Evolutionary conservation across 139 green algal genomes (phyloP).

Genomic region (Coelastrella sp.): DNA sequence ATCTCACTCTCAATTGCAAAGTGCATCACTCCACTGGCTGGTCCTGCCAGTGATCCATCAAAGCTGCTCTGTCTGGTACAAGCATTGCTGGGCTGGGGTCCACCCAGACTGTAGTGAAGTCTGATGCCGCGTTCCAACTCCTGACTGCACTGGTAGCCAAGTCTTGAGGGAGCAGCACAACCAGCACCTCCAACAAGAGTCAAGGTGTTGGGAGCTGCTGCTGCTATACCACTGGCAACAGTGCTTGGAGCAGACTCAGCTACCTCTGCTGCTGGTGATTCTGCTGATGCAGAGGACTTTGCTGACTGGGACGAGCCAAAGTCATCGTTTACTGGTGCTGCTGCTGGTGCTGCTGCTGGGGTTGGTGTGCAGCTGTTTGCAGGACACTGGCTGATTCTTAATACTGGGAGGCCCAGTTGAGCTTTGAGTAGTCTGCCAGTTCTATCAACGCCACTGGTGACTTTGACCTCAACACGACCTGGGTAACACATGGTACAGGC

Average conservation of each 20-base stretch:
- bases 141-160: slow-evolving; percentile 31
- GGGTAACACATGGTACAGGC: neutral
- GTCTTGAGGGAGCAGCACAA: neutral
- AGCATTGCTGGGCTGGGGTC: neutral
- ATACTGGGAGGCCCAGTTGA: neutral
- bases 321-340: neutral
- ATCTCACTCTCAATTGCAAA: slow-evolving; percentile 9
- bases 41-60: neutral
- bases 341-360: neutral
- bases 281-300: neutral
- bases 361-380: slow-evolving; percentile 8
- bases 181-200: neutral
- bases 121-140: neutral
- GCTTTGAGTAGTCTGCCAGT: slow-evolving; percentile 2
- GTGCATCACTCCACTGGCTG: neutral
- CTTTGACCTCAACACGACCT: slow-evolving; percentile 19
- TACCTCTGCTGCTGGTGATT: neutral
- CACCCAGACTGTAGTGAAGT: slow-evolving; percentile 17
- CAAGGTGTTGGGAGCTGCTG: neutral
- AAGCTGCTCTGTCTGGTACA: neutral
- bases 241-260: neutral
- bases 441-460: neutral
- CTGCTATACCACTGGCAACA: neutral
- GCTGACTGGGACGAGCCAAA: neutral
- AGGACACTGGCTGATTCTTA: neutral